Percentiles rank a stretch among this genome's conserved stretches.
These are phyloP conservation scores for Lathyrus oleraceus DNA, from an alignment of 306 rosid species.

Conservation along the genomic window DNA sequence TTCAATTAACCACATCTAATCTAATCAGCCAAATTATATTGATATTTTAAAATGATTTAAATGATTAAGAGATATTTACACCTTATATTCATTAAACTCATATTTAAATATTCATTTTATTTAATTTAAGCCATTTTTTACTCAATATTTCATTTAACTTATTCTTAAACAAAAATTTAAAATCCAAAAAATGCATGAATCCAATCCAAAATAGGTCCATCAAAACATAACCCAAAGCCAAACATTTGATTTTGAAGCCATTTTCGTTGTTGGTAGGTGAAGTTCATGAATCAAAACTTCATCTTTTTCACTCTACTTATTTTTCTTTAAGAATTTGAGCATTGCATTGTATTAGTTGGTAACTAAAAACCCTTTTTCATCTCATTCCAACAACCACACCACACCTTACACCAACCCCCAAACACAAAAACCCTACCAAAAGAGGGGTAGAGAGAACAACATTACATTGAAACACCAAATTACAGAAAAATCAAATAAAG, in stretches of 20 bases:
- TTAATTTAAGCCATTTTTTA: no score
- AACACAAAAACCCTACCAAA: conserved; percentile 1
- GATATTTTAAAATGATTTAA: no score
- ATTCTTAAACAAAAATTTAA: no score
- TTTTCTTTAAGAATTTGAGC: conserved; percentile 23
- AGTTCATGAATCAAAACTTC: background rate
- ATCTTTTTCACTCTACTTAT: conserved; percentile 31
- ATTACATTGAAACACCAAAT: background rate
- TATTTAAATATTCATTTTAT: no score
- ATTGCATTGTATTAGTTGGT: conserved; percentile 32
- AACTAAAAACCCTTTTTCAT: conserved; percentile 16
- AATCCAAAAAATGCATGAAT: background rate
- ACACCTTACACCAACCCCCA: conserved; percentile 47
- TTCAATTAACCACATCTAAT: no score
- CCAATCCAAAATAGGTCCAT: background rate
- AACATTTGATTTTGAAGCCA: background rate
- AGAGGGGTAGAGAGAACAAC: background rate
- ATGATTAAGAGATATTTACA: no score
- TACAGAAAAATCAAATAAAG: background rate
- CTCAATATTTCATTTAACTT: no score
- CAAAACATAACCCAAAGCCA: background rate
- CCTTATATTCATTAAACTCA: no score
- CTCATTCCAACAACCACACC: conserved; percentile 49
- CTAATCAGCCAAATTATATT: no score
- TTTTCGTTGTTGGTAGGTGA: conserved; percentile 34